A percentile compares a stretch with the other conserved stretches of the same genome.
Conservation (phyloP, 495 filamentous ascomycete genomes). For the Talaromyces wortmannii region DNA sequence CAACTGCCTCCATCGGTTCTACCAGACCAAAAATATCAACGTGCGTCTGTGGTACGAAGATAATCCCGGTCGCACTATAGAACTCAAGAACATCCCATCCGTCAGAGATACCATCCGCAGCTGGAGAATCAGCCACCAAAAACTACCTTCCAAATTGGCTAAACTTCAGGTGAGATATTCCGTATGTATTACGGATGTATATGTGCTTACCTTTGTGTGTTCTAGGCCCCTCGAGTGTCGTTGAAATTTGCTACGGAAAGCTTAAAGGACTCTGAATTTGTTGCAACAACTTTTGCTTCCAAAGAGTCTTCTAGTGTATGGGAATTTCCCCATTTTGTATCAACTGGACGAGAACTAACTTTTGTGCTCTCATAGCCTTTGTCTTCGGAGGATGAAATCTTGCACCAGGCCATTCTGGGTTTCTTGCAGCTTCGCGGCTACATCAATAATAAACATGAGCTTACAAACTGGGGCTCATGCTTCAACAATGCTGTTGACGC, state of each 20-base stretch:
- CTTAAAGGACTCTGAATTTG: constrained; percentile 59
- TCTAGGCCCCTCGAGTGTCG: constrained; percentile 21
- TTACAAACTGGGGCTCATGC: constrained; percentile 80
- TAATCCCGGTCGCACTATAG: constrained; percentile 54
- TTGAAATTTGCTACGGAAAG: constrained; percentile 44
- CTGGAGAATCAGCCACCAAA: constrained; percentile 64
- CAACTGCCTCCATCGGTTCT: constrained; percentile 72
- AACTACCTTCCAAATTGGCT: constrained; percentile 36
- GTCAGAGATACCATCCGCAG: constrained; percentile 53
- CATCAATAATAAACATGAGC: constrained; percentile 67
- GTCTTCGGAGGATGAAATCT: constrained; percentile 60
- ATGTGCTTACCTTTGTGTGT: neutral
- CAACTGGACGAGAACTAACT: neutral
- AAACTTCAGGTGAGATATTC: constrained; percentile 22
- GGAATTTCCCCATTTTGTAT: constrained; percentile 7
- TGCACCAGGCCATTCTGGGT: constrained; percentile 73
- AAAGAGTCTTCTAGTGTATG: constrained; percentile 23
- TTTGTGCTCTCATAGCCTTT: constrained; percentile 14
- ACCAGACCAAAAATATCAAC: constrained; percentile 65
- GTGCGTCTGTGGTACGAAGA: constrained; percentile 84
- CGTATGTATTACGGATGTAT: neutral
- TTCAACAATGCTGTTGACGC: constrained; percentile 60
- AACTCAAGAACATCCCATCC: constrained; percentile 55
- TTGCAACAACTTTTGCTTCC: constrained; percentile 50
- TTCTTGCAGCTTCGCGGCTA: constrained; percentile 88